Evolutionary conservation across 2,329 filamentous ascomycete species (phyloP), one percentile per base, ranked within the genome.

Genomic region (Fusarium decemcellulare): DNA sequence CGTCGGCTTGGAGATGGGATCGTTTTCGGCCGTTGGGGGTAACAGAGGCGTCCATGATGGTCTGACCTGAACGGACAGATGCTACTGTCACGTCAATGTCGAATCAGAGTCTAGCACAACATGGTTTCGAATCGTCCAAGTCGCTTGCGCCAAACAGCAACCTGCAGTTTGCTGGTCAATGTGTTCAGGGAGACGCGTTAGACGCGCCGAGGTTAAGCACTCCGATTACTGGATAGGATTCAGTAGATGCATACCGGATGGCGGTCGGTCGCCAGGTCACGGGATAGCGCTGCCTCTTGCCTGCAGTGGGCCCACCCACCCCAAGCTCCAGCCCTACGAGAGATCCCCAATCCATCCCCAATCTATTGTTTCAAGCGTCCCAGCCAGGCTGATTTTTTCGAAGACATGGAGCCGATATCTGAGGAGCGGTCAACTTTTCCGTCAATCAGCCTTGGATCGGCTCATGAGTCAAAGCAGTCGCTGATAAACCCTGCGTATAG

Each of bases 31-130:
- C 72, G 46, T 50, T 72, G 5, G 72, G 67, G 23, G 65, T 62
- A 27, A 63, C 65, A 42, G 74, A 71, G 44, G 65, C 56, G 46
- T 78, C 71, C 78, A 80, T 79, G 27, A n/a, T 53, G 34, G 48
- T n/a, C 11, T 5, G 14, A 29, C 29, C 15, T 40, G 32, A 18
- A 23, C 29, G n/a, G 59, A 18, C 30, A 44, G 30, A 47, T 27
- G 15, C 37, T 30, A 29, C 32, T 39, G 56, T 64, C 55, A 71
- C 37, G 32, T 54, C 23, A 42, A 36, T 57, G 54, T 60, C 32
- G 51, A 39, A 36, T 37, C n/a, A 16, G 47, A 23, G 50, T 32
- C 44, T 53, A 58, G 58, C 63, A 74, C 70, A 23, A 52, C 61
- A 68, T 72, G 16, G 48, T 50, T n/a, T 52, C 32, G 15, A 50